Evolutionary conservation across 1,284 basidiomycete species (phyloP).

Genomic region (Vanrija humicola): DNA sequence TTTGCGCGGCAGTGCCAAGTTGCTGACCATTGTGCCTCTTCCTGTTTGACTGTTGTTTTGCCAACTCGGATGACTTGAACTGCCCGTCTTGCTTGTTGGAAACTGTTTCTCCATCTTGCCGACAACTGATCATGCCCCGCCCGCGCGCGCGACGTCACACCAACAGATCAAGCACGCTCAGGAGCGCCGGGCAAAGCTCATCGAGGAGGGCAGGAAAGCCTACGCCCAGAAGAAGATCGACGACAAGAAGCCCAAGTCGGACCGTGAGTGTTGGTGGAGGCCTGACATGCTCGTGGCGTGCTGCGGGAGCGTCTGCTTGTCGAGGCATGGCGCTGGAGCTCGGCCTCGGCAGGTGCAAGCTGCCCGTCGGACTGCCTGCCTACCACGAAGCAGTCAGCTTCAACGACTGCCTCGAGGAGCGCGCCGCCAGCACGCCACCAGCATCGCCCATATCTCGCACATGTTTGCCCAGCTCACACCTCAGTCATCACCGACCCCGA

Average conservation of each 20-base stretch:
- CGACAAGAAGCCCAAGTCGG: conserved; percentile 23
- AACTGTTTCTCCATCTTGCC: not conserved
- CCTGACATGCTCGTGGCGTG: no score
- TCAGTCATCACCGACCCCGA: conserved; percentile 88
- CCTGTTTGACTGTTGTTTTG: not conserved
- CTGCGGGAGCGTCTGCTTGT: not conserved
- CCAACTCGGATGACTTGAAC: not conserved
- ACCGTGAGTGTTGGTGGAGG: conserved; percentile 19
- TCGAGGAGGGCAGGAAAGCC: conserved; percentile 83
- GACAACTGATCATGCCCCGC: no score
- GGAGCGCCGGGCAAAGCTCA: conserved; percentile 65
- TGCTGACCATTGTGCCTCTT: not conserved
- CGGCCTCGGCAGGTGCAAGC: no score
- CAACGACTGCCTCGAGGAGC: no score
- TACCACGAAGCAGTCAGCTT: no score
- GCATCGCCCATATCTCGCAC: conserved; percentile 4
- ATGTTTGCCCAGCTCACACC: conserved; percentile 1
- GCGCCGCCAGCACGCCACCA: not conserved
- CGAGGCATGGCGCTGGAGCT: conserved; percentile 1
- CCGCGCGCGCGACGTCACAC: no score
- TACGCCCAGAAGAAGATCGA: conserved; percentile 72
- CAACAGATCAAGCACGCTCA: conserved; percentile 22
- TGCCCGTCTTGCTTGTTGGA: not conserved
- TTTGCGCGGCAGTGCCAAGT: not conserved
- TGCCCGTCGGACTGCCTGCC: not conserved